Base-by-base conservation (phyloP, 164 flowering plant genomes). In the Macadamia integrifolia region DNA sequence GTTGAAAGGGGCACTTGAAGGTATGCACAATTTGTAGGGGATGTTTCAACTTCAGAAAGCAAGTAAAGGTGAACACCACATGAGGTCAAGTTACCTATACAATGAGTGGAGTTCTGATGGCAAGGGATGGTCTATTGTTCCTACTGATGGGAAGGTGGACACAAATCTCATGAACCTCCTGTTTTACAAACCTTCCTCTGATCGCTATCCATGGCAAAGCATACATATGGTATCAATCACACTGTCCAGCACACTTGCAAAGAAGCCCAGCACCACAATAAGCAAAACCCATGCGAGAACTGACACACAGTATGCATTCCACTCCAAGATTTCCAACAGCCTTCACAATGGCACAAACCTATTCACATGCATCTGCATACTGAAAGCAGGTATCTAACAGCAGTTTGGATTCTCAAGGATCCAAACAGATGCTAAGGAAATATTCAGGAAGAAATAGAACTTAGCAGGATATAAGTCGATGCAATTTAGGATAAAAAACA, bases 161-260 rank as follows among this genome's bases (percentile, higher is more conserved):
- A 71, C 87, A 88, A 52, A 91, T 91, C 70, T 87, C 87, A 73
- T 91, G 97, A 66, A 89, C 88, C 12, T 91, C 90, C 64, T 80
- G 88, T n/a, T 35, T 79, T 79, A 55, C 66, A 79, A 48, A 92
- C 97, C 62, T 90, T 97, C 14, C 90, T 96, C 50, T 80, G 79
- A 81, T 94, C 97, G 69, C 87, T 85, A 66, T 94, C 99, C 31
- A 94, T 84, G 30, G 97, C 97, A 63, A 85, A 94, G 79, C 97
- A 94, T 8, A 94, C 78, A 92, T 12, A 94, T 77, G 0, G 97
- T 86, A 64, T 94, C 99, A 0, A 94, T 88, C 18, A 87, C 97
- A 71, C 88, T 78, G 65, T 94, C 97, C 66, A 94, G 79, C 40
- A 92, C 87, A 56, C 84, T 88, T 18, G 86, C 86, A 66, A 92